Evolutionary conservation across 768 basidiomycete species (phyloP).

Genomic region (Rhodotorula kratochvilovae): DNA sequence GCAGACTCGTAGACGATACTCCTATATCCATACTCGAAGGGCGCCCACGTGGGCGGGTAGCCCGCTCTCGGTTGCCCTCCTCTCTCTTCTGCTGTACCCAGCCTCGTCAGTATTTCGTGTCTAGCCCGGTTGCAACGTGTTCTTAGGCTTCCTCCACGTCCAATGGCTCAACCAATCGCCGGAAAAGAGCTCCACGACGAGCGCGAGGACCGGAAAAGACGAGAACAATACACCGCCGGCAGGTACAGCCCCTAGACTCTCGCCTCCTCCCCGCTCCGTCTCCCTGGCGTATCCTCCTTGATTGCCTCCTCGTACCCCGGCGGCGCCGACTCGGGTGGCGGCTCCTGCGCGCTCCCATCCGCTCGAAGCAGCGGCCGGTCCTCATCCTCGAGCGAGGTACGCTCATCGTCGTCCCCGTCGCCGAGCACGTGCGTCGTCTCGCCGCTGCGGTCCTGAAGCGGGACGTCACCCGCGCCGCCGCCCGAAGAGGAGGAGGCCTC

Average conservation of each 20-base stretch:
- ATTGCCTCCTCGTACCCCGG: slow-evolving; percentile 28
- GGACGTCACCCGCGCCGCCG: neutral
- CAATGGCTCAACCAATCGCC: no score
- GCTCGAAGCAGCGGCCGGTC: slow-evolving; percentile 6
- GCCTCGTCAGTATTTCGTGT: no score
- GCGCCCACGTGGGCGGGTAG: no score
- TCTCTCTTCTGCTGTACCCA: no score
- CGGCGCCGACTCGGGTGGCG: slow-evolving; percentile 1
- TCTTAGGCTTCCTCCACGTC: no score
- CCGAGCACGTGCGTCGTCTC: slow-evolving; percentile 18
- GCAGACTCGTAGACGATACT: no score
- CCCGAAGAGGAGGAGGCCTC: neutral
- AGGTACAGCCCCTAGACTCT: neutral
- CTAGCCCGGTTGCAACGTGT: no score
- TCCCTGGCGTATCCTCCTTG: neutral
- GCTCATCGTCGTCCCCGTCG: slow-evolving; percentile 19
- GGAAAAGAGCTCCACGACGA: no score
- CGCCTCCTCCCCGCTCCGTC: neutral
- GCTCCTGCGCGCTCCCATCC: neutral
- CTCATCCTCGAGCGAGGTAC: slow-evolving; percentile 22
- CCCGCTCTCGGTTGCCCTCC: no score
- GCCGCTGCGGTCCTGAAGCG: slow-evolving; percentile 22
- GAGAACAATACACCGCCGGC: no score
- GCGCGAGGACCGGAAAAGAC: no score
- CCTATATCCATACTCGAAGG: no score